Evolutionary conservation across 192 early-diverging fungal genomes (phyloP).

Genomic region (Coemansia sp.): DNA sequence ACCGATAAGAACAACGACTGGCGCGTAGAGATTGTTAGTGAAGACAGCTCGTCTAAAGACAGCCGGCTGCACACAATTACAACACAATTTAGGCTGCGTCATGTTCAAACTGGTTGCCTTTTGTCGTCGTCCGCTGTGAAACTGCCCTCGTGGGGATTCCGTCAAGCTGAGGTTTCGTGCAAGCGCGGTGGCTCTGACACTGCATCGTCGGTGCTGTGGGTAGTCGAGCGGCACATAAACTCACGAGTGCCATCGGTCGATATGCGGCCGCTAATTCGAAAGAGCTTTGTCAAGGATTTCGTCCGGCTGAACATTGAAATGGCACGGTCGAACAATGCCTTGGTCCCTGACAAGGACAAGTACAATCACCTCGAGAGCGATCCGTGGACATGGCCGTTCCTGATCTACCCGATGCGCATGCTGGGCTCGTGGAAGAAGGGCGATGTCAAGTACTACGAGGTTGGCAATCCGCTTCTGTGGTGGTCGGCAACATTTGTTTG

Average conservation of each 20-base stretch:
- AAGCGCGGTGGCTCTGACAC: conserved; percentile 57
- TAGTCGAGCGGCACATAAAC: conserved; percentile 86
- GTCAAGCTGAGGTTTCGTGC: conserved; percentile 90
- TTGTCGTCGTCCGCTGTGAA: conserved; percentile 68
- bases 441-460: conserved; percentile 81
- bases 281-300: conserved; percentile 81
- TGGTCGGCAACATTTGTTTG: conserved; percentile 61
- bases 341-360: conserved; percentile 60
- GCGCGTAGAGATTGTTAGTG: conserved; percentile 78
- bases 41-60: conserved; percentile 41
- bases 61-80: conserved; percentile 58
- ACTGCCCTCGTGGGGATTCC: conserved; percentile 95
- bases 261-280: conserved; percentile 53
- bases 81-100: conserved; percentile 78
- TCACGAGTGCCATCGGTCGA: conserved; percentile 61
- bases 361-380: conserved; percentile 71
- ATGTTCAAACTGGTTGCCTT: conserved; percentile 68
- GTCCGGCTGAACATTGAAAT: conserved; percentile 70
- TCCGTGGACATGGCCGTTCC: conserved; percentile 87
- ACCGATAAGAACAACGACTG: conserved; percentile 91
- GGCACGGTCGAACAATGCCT: conserved; percentile 73
- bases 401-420: conserved; percentile 72
- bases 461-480: conserved; percentile 92
- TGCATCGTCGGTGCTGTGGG: conserved; percentile 79
- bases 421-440: conserved; percentile 85